Evolutionary conservation across 768 basidiomycete species (phyloP).

Genomic region (Suillus variegatus): DNA sequence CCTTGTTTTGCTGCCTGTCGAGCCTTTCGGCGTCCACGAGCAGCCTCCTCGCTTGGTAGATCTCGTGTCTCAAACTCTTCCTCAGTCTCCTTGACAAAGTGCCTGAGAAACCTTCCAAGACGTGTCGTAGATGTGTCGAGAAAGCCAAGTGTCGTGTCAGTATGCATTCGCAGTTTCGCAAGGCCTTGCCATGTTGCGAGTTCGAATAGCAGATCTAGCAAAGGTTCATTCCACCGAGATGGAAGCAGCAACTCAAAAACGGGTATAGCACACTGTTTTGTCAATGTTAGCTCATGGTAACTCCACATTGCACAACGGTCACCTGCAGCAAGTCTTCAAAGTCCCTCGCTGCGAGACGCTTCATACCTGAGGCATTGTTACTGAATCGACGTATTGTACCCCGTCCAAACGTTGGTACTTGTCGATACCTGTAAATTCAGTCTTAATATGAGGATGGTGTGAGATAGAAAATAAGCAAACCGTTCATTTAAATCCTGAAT

Average conservation of each 20-base stretch:
- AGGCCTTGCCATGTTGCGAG: conserved; percentile 22
- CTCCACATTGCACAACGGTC: background rate
- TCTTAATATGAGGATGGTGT: background rate
- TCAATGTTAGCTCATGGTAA: background rate
- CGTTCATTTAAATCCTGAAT: background rate
- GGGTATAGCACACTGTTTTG: conserved; percentile 29
- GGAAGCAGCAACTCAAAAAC: conserved; percentile 29
- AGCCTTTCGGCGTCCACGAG: conserved; percentile 20
- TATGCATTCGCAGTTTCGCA: background rate
- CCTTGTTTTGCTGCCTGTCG: background rate
- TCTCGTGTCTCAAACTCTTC: conserved; percentile 29
- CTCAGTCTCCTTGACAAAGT: background rate
- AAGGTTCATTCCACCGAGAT: background rate
- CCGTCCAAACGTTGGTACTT: conserved; percentile 12
- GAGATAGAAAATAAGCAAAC: background rate
- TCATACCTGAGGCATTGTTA: conserved; percentile 21
- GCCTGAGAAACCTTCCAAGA: conserved; percentile 19
- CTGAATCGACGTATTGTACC: conserved; percentile 10
- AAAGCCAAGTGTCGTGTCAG: background rate
- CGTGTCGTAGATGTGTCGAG: background rate
- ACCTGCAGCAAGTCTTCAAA: conserved; percentile 19
- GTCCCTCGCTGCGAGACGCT: conserved; percentile 8
- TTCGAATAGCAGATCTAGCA: conserved; percentile 22
- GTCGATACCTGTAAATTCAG: conserved; percentile 1
- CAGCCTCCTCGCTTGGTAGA: conserved; percentile 38